Evolutionary conservation across 805 yeast species (phyloP).

Genomic region (Cyberlindnera japonica): DNA sequence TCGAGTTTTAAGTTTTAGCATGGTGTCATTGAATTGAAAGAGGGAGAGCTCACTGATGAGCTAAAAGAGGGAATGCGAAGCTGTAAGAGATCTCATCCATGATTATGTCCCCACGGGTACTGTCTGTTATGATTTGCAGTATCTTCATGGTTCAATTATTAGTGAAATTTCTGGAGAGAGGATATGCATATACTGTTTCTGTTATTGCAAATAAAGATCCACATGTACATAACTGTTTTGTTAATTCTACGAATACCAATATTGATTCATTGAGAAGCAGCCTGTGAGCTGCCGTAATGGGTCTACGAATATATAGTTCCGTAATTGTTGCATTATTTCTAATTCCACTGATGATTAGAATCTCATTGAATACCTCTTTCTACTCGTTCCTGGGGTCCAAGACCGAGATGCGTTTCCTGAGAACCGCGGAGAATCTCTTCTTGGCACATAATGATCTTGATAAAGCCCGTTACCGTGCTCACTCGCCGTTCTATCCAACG

Average conservation of each 20-base stretch:
- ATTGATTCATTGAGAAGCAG: no score
- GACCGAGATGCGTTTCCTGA: constrained; percentile 6
- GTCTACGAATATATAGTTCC: background rate
- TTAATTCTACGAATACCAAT: constrained; percentile 1
- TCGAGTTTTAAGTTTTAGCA: no score
- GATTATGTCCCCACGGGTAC: background rate
- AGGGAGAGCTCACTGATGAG: background rate
- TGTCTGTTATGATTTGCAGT: constrained; percentile 1
- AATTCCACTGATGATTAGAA: no score
- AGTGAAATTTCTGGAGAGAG: no score
- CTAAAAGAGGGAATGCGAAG: background rate
- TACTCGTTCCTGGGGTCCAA: constrained; percentile 5
- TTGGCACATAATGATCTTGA: constrained; percentile 2
- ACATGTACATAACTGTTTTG: constrained; percentile 8
- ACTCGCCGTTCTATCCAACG: background rate
- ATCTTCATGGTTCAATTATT: no score
- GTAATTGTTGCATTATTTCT: no score
- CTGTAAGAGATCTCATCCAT: no score
- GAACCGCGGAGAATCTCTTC: constrained; percentile 3
- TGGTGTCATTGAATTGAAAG: no score
- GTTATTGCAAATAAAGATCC: background rate
- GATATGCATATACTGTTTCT: background rate
- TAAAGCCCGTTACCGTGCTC: constrained; percentile 1
- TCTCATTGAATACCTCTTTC: constrained; percentile 26
- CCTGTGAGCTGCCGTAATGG: no score